Percentiles rank a stretch among this genome's conserved stretches.
These are phyloP conservation scores for Fusarium chaquense DNA, from an alignment of 2,329 filamentous ascomycete genomes.

Conservation along the genomic window DNA sequence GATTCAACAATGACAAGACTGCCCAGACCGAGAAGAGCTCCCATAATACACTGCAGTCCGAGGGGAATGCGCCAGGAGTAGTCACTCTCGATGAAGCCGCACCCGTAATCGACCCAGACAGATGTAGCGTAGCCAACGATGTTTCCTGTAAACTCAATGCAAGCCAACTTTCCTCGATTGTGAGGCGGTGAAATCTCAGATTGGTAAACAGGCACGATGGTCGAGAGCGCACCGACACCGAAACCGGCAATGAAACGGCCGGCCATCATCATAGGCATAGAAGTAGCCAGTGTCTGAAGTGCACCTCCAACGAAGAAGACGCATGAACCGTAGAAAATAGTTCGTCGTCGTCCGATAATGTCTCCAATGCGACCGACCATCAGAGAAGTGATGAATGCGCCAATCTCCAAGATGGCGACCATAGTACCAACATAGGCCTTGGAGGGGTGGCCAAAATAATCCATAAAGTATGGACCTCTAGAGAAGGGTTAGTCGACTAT, in stretches of 20 bases:
- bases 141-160: slow-evolving; percentile 98
- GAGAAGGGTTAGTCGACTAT: slow-evolving; percentile 39
- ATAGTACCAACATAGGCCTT: slow-evolving; percentile 92
- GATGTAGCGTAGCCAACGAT: slow-evolving; percentile 96
- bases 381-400: slow-evolving; percentile 90
- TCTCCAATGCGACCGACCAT: slow-evolving; percentile 90
- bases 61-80: slow-evolving; percentile 92
- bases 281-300: slow-evolving; percentile 82
- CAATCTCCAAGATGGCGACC: slow-evolving; percentile 96
- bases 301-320: slow-evolving; percentile 89
- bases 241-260: slow-evolving; percentile 87
- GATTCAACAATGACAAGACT: slow-evolving; percentile 97
- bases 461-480: slow-evolving; percentile 87
- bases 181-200: slow-evolving; percentile 97
- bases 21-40: slow-evolving; percentile 82
- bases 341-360: slow-evolving; percentile 87
- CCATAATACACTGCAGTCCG: slow-evolving; percentile 95
- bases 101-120: slow-evolving; percentile 99
- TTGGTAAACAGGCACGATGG: slow-evolving; percentile 93
- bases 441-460: slow-evolving; percentile 92
- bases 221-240: slow-evolving; percentile 88
- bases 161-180: slow-evolving; percentile 93
- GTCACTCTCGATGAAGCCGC: slow-evolving; percentile 86
- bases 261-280: slow-evolving; percentile 90
- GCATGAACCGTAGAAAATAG: slow-evolving; percentile 92